Base-by-base conservation (phyloP, 352 stramenopile genomes). In the Phytophthora podocarpi region DNA sequence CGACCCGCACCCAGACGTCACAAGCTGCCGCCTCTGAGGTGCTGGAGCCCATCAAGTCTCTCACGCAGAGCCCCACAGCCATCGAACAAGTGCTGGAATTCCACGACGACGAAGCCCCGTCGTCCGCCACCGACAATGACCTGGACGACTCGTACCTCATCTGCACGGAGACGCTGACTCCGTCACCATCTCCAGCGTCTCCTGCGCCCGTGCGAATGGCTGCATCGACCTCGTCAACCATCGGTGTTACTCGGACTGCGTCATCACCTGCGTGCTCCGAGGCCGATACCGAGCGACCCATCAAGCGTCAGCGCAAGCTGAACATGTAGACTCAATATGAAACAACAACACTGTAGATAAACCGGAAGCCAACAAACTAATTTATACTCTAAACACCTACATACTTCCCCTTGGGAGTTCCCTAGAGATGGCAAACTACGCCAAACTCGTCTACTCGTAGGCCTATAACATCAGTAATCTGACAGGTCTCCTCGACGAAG, bases 81-180 rank as follows among this genome's bases (percentile, higher is more conserved):
- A 49, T 76, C 11, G 67, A 76, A 26, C 51, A 69, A 61, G 35
- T 59, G 3, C 35, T 36, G 11, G 32, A 28, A 3, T 61, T 65
- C 42, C 31, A 63, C 32, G 53, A 70, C 10, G 39, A 57, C 20
- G 49, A 58, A 28, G 36, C 9, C 15, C 54, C 31, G 16, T 49
- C 47, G n/a, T 39, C 28, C 31, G 23, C 32, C 5, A 12, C 5
- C 41, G 41, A 18, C 23, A 41, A 36, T 16, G 32, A 54, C 3
- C 10, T 59, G 52, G 53, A 73, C 42, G 59, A 62, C 28, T 62
- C 58, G 27, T 61, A 59, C 50, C 58, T 76, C 45, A 65, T 73
- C 20, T 73, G 63, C 49, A 64, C 58, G 2, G 68, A 76, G 55
- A 73, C 68, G 34, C 58, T 76, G 10, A 71, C 68, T 49, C 63